Conservation (phyloP, 2,329 filamentous ascomycete species). For the Colletotrichum ledebouriae region DNA sequence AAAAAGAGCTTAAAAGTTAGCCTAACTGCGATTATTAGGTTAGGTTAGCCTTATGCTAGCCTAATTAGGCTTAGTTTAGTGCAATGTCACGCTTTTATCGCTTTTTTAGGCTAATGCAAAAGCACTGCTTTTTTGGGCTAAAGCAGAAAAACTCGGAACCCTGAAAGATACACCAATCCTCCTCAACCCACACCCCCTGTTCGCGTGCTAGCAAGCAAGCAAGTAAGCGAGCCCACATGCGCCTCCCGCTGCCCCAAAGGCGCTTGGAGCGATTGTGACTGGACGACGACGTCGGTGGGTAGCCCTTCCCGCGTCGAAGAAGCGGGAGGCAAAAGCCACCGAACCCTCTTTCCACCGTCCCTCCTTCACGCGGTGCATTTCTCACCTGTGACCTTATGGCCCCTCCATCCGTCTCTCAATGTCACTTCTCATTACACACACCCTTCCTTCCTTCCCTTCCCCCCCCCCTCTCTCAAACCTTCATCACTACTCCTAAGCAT, state of each 20-base stretch:
- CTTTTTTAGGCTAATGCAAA: no score
- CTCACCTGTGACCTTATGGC: constrained; percentile 10
- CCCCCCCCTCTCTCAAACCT: no score
- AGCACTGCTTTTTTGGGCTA: no score
- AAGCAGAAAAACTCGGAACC: no score
- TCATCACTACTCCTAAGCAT: no score
- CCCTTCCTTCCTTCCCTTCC: neutral
- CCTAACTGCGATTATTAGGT: no score
- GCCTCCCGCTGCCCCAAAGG: constrained; percentile 34
- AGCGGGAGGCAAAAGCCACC: constrained; percentile 35
- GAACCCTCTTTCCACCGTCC: constrained; percentile 27
- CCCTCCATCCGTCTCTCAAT: neutral
- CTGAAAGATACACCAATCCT: no score
- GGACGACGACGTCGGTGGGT: constrained; percentile 8
- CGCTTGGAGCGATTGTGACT: constrained; percentile 40
- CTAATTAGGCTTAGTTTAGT: no score
- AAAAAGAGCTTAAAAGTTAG: no score
- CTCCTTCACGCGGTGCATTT: neutral
- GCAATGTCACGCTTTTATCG: no score
- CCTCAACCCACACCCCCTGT: neutral
- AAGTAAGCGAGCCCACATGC: constrained; percentile 28
- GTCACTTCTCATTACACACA: constrained; percentile 7
- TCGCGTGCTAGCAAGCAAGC: neutral
- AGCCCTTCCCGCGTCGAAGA: constrained; percentile 14
- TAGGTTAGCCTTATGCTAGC: no score